A percentile compares a stretch with the other conserved stretches of the same genome.
phyloP scores from a whole-genome alignment of 2,329 filamentous ascomycete species.

The Thelonectria rubi region DNA sequence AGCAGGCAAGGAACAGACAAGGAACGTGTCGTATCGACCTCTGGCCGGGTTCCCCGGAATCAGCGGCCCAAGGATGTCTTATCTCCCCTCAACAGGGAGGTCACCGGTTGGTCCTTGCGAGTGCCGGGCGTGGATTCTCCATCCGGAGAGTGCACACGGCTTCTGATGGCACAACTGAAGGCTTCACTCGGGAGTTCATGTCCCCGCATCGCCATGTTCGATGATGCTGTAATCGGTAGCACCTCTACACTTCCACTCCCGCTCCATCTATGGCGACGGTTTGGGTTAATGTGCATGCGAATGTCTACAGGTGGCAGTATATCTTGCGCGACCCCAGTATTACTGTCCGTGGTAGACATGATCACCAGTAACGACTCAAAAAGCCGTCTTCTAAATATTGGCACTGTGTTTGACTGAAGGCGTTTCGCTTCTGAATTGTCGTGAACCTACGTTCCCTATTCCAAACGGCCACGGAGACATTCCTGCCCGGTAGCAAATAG shows the following conservation, averaged over 20 bases:
- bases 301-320: constrained; percentile 3
- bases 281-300: background rate
- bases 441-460: background rate
- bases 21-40: background rate
- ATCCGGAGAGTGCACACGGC: background rate
- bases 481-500: too few species aligned
- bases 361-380: background rate
- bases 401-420: background rate
- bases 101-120: background rate
- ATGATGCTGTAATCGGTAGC: background rate
- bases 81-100: background rate
- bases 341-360: background rate
- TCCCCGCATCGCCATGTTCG: constrained; percentile 5
- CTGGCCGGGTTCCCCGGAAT: background rate
- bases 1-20: background rate
- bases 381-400: background rate
- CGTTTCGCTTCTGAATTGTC: background rate
- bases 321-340: constrained; percentile 13
- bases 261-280: constrained; percentile 1
- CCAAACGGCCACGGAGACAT: too few species aligned
- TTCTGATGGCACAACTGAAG: background rate
- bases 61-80: background rate
- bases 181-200: too few species aligned
- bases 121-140: background rate
- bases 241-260: constrained; percentile 14